Base-by-base conservation (phyloP, 768 basidiomycete genomes). In the Calvatia gigantea region DNA sequence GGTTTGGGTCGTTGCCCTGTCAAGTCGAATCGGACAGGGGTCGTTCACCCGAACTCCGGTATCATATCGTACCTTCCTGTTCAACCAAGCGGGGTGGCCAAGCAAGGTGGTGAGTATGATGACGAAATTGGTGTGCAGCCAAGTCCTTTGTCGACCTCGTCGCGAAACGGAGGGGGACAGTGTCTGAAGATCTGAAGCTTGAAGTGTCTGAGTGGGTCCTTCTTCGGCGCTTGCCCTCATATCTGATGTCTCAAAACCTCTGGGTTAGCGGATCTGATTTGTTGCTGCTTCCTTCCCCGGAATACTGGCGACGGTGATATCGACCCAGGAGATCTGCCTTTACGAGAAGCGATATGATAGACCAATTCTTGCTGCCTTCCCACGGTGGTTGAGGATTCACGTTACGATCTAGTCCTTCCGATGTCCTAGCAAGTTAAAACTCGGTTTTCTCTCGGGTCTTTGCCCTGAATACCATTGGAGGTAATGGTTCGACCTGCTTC, bases 381-480 rank as follows among this genome's bases (percentile, higher is more conserved):
- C 63, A 65, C 62, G 64, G 4, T 62, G 45, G 38, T 38, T 49
- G 55, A 39, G 6, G 35, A 35, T 55, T 64, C 57, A 32, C 55
- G 60, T 64, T 60, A 61, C 60, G 59, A 63, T 69, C 56, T 59
- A 46, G 62, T 38, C 54, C 21, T 58, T 60, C 64, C 62, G 63
- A 62, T 55, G 55, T 64, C 60, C 64, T 65, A 64, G 61, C 61
- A 61, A 59, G 43, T 54, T 60, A 56, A 45, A 51, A 56, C 59
- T 56, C 60, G 49, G 60, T 43, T 67, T 67, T 67, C 63, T 62
- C 64, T 69, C 66, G 67, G 59, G 51, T 66, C 59, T 52, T 46
- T 67, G 58, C 64, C 65, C 65, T 66, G 60, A 62, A 33, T 58
- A 27, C 31, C 61, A 58, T 50, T 51, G 61, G 58, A 55, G 59